Conservation (phyloP, 352 stramenopile genomes). For the Phytophthora quininea region DNA sequence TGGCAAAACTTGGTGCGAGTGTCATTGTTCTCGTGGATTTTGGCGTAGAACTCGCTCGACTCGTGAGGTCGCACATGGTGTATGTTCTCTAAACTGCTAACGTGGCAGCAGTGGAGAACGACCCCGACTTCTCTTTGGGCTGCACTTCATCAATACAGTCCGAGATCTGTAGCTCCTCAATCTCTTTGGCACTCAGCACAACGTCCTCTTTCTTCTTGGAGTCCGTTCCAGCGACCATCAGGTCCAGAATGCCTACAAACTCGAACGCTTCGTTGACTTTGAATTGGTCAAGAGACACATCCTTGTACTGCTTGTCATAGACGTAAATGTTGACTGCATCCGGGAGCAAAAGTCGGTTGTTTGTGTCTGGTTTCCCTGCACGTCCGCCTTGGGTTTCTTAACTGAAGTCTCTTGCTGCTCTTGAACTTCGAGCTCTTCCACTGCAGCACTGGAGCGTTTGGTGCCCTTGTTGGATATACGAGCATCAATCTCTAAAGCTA, state of each 20-base stretch:
- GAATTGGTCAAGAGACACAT: slow-evolving; percentile 55
- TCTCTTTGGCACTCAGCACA: slow-evolving; percentile 32
- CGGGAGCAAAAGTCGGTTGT: slow-evolving; percentile 24
- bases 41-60: slow-evolving; percentile 31
- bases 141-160: slow-evolving; percentile 69
- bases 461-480: slow-evolving; percentile 13
- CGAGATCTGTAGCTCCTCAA: slow-evolving; percentile 67
- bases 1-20: slow-evolving; percentile 41
- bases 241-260: slow-evolving; percentile 77
- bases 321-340: slow-evolving; percentile 72
- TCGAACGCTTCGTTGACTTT: slow-evolving; percentile 88
- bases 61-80: slow-evolving; percentile 63
- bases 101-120: slow-evolving; percentile 74
- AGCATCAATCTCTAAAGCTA: slow-evolving; percentile 9
- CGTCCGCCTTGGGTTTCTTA: slow-evolving; percentile 54
- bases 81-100: slow-evolving; percentile 36
- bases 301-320: slow-evolving; percentile 69
- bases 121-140: slow-evolving; percentile 53
- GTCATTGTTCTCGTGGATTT: slow-evolving; percentile 43
- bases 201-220: slow-evolving; percentile 18
- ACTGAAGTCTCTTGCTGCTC: slow-evolving; percentile 12
- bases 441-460: slow-evolving; percentile 52
- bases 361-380: background rate
- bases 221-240: slow-evolving; percentile 49
- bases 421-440: slow-evolving; percentile 4